Evolutionary conservation across 1,139 yeast genomes (phyloP).

Genomic region (Entelexis sorbosivorans): DNA sequence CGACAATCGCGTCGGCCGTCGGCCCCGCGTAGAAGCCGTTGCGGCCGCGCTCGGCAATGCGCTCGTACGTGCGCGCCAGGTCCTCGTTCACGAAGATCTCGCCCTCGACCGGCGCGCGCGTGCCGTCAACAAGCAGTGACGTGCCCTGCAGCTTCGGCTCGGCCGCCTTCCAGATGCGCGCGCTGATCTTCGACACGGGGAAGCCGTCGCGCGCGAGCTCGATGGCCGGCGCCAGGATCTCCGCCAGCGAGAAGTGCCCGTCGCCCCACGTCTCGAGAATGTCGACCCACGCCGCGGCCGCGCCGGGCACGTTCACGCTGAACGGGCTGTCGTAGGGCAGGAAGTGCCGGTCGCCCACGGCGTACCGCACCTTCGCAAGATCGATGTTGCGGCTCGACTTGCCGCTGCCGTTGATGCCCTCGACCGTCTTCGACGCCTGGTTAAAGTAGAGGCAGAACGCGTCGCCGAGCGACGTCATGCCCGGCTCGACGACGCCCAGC

Average conservation of each 20-base stretch:
- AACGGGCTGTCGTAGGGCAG: conserved; percentile 43
- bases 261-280: conserved; percentile 62
- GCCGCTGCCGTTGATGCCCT: conserved; percentile 71
- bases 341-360: conserved; percentile 24
- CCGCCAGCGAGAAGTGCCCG: conserved; percentile 48
- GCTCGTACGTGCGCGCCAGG: conserved; percentile 45
- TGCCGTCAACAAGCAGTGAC: conserved; percentile 33
- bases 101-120: conserved; percentile 46
- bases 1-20: conserved; percentile 55
- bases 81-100: conserved; percentile 45
- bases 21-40: conserved; percentile 59
- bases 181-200: conserved; percentile 51
- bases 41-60: conserved; percentile 48
- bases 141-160: conserved; percentile 35
- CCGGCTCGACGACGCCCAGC: conserved; percentile 60
- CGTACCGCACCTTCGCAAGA: conserved; percentile 35
- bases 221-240: conserved; percentile 59
- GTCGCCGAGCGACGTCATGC: conserved; percentile 74
- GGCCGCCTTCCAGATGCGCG: conserved; percentile 42
- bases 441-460: conserved; percentile 58
- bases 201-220: conserved; percentile 59
- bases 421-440: conserved; percentile 40
- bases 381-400: conserved; percentile 47
- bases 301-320: conserved; percentile 65
- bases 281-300: conserved; percentile 68